Conservation (phyloP, 352 stramenopile genomes). For the Phytopythium aichiense region DNA sequence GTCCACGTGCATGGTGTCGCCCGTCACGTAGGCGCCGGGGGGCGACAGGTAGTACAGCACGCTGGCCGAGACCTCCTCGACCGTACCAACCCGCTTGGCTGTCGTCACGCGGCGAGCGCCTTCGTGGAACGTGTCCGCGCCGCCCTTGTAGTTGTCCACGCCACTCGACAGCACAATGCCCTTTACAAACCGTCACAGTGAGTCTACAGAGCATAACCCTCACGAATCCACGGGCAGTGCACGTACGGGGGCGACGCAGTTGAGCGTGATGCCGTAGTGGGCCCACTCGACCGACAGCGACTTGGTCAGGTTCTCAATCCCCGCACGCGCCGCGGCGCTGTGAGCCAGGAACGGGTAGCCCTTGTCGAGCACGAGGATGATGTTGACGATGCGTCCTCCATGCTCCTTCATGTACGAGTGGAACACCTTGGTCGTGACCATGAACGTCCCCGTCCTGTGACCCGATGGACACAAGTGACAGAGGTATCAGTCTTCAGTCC, state of each 20-base stretch:
- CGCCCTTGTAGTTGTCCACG: conserved; percentile 85
- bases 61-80: conserved; percentile 88
- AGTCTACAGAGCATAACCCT: neutral
- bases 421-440: conserved; percentile 89
- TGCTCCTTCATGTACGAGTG: conserved; percentile 92
- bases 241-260: conserved; percentile 84
- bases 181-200: conserved; percentile 9
- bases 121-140: conserved; percentile 75
- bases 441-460: conserved; percentile 72
- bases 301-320: conserved; percentile 91
- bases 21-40: conserved; percentile 88
- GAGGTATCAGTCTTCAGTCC: neutral
- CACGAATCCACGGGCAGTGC: neutral
- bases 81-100: conserved; percentile 84
- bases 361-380: conserved; percentile 93
- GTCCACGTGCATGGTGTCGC: conserved; percentile 86
- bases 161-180: conserved; percentile 62
- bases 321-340: conserved; percentile 78
- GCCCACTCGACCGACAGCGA: conserved; percentile 93
- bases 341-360: conserved; percentile 88
- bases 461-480: neutral
- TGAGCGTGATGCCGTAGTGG: conserved; percentile 85
- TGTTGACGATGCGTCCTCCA: conserved; percentile 94
- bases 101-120: conserved; percentile 63
- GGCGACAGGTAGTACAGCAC: conserved; percentile 90